Evolutionary conservation across 2,329 filamentous ascomycete genomes (phyloP), one percentile per base, ranked within the genome.

Genomic region (Penicillium frequentans): DNA sequence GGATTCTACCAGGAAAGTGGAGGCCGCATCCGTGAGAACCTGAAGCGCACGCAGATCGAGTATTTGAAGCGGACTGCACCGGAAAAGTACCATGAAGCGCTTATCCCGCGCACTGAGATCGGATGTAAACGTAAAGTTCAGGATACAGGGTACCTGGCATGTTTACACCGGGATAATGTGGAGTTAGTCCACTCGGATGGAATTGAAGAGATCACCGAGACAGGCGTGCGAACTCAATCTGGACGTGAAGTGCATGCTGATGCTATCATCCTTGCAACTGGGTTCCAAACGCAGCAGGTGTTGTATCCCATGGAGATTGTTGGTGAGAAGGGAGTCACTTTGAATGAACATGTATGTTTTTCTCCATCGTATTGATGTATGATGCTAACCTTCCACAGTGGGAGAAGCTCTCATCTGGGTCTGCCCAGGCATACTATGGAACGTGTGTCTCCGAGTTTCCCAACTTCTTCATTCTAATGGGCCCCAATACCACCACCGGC

Each of bases 111-210:
- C 54, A 73, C 70, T 1, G 77, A 78, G 53, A 77, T 81, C 43
- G 79, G 79, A 0, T 81, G 79, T 61, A 82, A 82, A 65, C 70
- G 79, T 23, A 77, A 78, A 48, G 77, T 82, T 1, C 66, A 79
- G 59, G 78, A 81, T 61, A 79, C 79, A 1, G 77, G 77, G 50
- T 81, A 82, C 59, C 67, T 81, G 9, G 69, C 70, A 31, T 76
- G 72, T 52, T 59, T 81, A 46, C 77, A 79, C 61, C 69, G 70
- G 7, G 67, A 74, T 5, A 79, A 81, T 23, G 66, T 69, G 57
- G 75, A 80, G 58, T 64, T 81, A 16, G 64, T 79, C 2, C 63
- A 66, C 16, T 61, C 76, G 23, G 78, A 80, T 57, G 74, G 74
- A 0, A 74, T 80, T 1, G 66, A 74, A 35, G 65, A 65, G 45